Evolutionary conservation across 495 filamentous ascomycete species (phyloP).

Genomic region (Gamarada debralockiae): DNA sequence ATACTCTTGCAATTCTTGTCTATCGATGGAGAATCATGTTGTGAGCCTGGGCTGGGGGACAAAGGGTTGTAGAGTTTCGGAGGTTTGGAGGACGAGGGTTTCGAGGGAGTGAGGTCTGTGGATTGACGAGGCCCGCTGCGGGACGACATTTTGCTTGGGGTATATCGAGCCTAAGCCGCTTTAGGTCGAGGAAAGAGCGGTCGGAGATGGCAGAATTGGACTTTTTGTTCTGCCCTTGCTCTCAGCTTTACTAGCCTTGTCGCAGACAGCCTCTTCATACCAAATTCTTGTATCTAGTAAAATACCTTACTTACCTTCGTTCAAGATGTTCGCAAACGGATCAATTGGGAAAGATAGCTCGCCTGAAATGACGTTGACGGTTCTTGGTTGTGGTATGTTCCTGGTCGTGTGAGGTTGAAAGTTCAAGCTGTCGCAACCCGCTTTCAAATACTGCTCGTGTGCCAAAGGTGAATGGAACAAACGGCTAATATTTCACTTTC

Average conservation of each 20-base stretch:
- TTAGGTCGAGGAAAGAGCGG: background rate
- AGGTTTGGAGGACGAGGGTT: background rate
- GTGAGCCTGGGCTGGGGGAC: background rate
- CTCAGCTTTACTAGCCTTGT: background rate
- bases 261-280: background rate
- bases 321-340: constrained; percentile 17
- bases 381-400: constrained; percentile 66
- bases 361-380: constrained; percentile 58
- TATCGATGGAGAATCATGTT: background rate
- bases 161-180: background rate
- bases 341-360: constrained; percentile 9
- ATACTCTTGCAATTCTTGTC: background rate
- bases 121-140: background rate
- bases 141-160: background rate
- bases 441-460: too few species aligned
- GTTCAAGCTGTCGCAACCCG: too few species aligned
- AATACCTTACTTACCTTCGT: background rate
- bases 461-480: background rate
- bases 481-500: background rate
- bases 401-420: background rate
- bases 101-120: background rate
- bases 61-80: background rate
- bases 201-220: background rate
- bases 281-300: background rate
- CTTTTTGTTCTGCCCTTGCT: background rate